Base-by-base conservation (phyloP, 2,329 filamentous ascomycete genomes). In the Stagonosporopsis tanaceti region DNA sequence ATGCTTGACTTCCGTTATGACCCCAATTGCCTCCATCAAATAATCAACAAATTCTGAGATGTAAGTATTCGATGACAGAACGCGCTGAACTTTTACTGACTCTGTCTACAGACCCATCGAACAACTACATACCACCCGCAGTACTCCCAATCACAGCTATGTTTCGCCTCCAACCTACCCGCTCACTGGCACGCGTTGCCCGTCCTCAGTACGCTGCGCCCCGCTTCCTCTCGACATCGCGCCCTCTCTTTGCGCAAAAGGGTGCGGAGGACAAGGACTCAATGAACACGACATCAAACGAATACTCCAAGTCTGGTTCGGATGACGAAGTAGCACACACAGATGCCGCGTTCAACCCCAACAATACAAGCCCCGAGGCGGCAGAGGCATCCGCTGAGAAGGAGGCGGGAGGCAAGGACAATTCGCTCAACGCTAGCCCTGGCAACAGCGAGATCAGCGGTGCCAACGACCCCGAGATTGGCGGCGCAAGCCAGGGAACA, bases 291-390 rank as follows among this genome's bases (percentile, higher is more conserved):
- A 81, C 85, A 32, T 77, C 84, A 2, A 86, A 83, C 51, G 91
- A 96, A 72, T 86, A 88, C 76, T 85, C 86, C 55, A 86, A 89
- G 70, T 87, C 86, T 47, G 89, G 86, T 3, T 85, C 85, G 0
- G 91, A 87, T 63, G 79, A 87, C 40, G 77, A 79, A 12, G 83
- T 87, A 0, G 79, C 82, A 28, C 79, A 84, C 54, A 73, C 79
- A 3, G 81, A 87, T 39, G 83, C 87, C 0, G 89, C 92, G 1
- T 96, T 91, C 76, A 83, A 92, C 71, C 86, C 87, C 0, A 76
- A 81, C 53, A 85, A 85, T 72, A 93, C 90, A 25, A 78, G 82
- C 20, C 92, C 92, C 0, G 88, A 92, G 70, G 69, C 76, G 22
- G 85, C 87, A 76, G 84, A 79, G 64, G 71, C 59, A 15, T 72